Evolutionary conservation across 176 grass and related monocot species (phyloP).

Genomic region (Echinochloa phyllopogon): DNA sequence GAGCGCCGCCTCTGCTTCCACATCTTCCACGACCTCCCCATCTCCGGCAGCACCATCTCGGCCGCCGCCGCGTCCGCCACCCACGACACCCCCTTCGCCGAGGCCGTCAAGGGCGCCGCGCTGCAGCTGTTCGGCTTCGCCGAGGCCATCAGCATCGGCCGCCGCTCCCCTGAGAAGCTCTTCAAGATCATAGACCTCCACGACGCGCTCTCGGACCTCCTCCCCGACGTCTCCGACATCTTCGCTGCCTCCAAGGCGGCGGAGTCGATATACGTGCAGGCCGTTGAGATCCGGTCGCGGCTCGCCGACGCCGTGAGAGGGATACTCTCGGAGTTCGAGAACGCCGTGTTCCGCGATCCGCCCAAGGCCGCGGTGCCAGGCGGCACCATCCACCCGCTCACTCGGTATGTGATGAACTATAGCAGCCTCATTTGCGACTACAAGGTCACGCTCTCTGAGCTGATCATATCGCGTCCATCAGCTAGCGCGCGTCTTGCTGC

Average conservation of each 20-base stretch:
- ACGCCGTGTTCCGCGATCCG: conserved; percentile 90
- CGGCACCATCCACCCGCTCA: conserved; percentile 90
- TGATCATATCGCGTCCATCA: conserved; percentile 73
- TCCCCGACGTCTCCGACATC: conserved; percentile 79
- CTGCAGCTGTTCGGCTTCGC: conserved; percentile 93
- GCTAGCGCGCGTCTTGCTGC: conserved; percentile 56
- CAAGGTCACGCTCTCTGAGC: conserved; percentile 71
- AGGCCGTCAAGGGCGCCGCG: conserved; percentile 89
- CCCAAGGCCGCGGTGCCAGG: conserved; percentile 72
- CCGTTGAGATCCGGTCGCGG: conserved; percentile 78
- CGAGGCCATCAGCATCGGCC: conserved; percentile 92
- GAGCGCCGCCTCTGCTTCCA: conserved; percentile 68
- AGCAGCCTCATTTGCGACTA: conserved; percentile 89
- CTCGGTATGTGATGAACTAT: conserved; percentile 97
- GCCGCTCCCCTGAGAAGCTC: conserved; percentile 93
- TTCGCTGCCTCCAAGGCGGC: conserved; percentile 77
- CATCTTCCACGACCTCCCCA: conserved; percentile 57
- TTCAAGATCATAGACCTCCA: conserved; percentile 97
- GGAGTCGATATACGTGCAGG: conserved; percentile 80
- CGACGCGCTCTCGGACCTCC: conserved; percentile 82
- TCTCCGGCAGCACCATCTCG: conserved; percentile 21
- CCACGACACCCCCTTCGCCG: conserved; percentile 69
- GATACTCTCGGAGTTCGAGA: conserved; percentile 97
- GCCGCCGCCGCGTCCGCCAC: conserved; percentile 34
- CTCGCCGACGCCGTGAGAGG: conserved; percentile 88